Conservation (phyloP, 2,329 filamentous ascomycete genomes). For the Claviceps africana region DNA sequence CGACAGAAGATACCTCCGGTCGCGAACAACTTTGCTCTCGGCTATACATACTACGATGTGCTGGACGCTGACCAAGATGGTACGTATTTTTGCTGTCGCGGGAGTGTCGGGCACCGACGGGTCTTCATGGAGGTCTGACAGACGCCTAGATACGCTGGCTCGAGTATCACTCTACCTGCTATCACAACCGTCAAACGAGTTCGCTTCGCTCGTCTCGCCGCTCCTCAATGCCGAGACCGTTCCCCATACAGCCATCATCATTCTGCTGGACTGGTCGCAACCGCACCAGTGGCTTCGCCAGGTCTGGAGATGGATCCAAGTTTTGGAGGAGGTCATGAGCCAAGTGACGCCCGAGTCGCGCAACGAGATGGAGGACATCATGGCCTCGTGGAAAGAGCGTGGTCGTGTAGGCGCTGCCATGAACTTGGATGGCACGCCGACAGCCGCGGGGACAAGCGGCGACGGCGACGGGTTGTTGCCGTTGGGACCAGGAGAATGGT, state of each 20-base stretch:
- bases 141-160: constrained; percentile 65
- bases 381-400: constrained; percentile 64
- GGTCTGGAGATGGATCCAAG: constrained; percentile 75
- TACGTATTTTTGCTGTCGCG: constrained; percentile 25
- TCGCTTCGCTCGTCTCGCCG: constrained; percentile 68
- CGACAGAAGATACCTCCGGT: constrained; percentile 58
- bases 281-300: constrained; percentile 88
- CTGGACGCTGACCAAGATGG: constrained; percentile 88
- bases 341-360: constrained; percentile 65
- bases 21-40: constrained; percentile 82
- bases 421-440: constrained; percentile 47
- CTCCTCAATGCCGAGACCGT: constrained; percentile 74
- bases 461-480: constrained; percentile 61
- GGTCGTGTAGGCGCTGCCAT: constrained; percentile 50
- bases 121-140: constrained; percentile 10
- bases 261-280: constrained; percentile 90
- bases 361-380: constrained; percentile 74
- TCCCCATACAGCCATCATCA: constrained; percentile 72
- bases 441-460: constrained; percentile 34
- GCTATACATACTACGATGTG: constrained; percentile 92
- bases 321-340: constrained; percentile 63
- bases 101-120: background rate
- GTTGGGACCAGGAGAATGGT: constrained; percentile 81
- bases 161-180: constrained; percentile 82
- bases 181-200: constrained; percentile 69